phyloP scores from a whole-genome alignment of 495 filamentous ascomycete genomes.

The Hyaloscypha finlandica region DNA sequence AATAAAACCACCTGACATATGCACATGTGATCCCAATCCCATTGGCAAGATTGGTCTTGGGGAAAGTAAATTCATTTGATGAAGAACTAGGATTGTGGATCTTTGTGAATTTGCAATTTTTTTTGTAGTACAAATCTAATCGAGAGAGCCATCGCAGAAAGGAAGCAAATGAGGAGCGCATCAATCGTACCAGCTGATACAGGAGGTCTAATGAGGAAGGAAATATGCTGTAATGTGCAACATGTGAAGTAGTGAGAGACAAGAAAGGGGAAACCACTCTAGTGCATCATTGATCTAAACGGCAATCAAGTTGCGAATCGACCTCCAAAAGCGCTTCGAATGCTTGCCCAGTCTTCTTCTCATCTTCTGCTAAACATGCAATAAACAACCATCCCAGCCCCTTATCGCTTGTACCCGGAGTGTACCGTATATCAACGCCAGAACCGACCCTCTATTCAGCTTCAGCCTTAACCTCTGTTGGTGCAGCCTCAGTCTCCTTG shows the following conservation, averaged over 20 bases:
- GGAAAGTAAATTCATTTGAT: neutral
- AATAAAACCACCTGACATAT: neutral
- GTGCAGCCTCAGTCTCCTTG: conserved; percentile 36
- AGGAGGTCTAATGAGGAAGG: conserved; percentile 18
- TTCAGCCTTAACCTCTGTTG: conserved; percentile 29
- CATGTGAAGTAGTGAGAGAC: neutral
- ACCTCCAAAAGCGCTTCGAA: conserved; percentile 29
- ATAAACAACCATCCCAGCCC: conserved; percentile 23
- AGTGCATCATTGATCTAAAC: conserved; percentile 34
- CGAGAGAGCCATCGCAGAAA: conserved; percentile 20
- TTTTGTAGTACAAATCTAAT: conserved; percentile 23
- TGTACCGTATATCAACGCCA: conserved; percentile 34
- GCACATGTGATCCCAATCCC: neutral
- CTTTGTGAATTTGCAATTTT: conserved; percentile 26
- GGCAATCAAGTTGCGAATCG: conserved; percentile 33
- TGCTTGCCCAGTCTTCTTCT: conserved; percentile 27
- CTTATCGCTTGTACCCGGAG: conserved; percentile 26
- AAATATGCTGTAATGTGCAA: conserved; percentile 20
- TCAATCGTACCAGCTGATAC: conserved; percentile 9
- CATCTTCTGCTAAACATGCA: conserved; percentile 34
- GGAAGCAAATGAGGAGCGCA: conserved; percentile 2
- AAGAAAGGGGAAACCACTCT: conserved; percentile 28
- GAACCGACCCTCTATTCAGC: conserved; percentile 30
- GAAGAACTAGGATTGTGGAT: conserved; percentile 12
- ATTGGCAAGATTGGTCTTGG: conserved; percentile 1